Evolutionary conservation across 352 stramenopile species (phyloP), one percentile per base, ranked within the genome.

Genomic region (Globisporangium solare): DNA sequence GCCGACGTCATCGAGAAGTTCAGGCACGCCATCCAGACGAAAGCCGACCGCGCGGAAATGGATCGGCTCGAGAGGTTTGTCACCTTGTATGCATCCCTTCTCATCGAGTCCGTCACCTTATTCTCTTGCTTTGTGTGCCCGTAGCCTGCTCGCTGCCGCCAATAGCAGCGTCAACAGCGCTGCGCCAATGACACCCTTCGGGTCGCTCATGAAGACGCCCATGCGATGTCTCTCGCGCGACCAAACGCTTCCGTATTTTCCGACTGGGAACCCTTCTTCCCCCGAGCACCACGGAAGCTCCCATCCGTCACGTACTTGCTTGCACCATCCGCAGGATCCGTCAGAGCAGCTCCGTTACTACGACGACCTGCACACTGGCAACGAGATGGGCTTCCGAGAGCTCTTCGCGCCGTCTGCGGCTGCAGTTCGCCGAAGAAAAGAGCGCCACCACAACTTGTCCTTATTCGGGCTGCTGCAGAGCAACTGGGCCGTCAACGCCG

Each of bases 201-300:
- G 64, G 7, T 83, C 64, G 7, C 56, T 89, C 10, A 71, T 71
- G 31, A 87, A 87, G 54, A 73, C 71, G 8, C 76, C 79, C 1
- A 70, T 81, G 55, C 70, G 73, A 13, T 89, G 79, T 50, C 52
- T 89, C 31, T 84, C 76, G 10, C 87, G 79, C 35, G 76, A 89
- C 47, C 76, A 87, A 50, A 66, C 64, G 21, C 62, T 87, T 14
- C 74, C 66, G 14, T 64, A 66, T 17, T 31, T 61, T 20, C 54
- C 63, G 20, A 58, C 18, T 13, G 48, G 48, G 22, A 54, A 54
- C 15, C 54, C 49, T 1, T 32, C 21, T 0, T 63, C 53, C 27
- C 55, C 51, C 4, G 56, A 65, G 27, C 56, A 53, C 27, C 21
- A 56, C 15, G 39, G 42, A 15, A 31, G 35, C 10, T 40, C 37